Percentiles rank a stretch among this genome's conserved stretches.
phyloP scores from a whole-genome alignment of 768 basidiomycete species.

The Mycena indigotica region DNA sequence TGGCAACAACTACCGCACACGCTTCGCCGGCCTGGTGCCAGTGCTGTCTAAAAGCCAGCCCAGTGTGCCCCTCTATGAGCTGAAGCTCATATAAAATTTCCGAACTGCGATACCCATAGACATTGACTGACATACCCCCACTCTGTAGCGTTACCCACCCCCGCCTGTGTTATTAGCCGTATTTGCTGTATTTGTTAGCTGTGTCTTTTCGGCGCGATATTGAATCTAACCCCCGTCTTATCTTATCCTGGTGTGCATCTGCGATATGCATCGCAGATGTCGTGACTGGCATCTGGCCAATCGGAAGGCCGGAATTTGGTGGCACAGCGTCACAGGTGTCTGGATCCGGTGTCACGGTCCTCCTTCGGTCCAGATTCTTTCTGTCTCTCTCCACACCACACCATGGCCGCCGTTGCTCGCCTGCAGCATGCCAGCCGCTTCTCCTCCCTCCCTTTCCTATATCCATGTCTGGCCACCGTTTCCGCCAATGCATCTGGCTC shows the following conservation, averaged over 20 bases:
- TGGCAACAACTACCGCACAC: too few species aligned
- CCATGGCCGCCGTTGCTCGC: slow-evolving; percentile 35
- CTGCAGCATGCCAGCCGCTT: slow-evolving; percentile 35
- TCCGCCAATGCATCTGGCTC: slow-evolving; percentile 33
- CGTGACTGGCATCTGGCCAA: background rate
- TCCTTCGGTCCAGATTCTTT: background rate
- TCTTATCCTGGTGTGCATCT: background rate
- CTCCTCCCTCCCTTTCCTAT: slow-evolving; percentile 35
- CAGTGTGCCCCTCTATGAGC: background rate
- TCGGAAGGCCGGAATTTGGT: background rate
- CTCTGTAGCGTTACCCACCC: background rate
- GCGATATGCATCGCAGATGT: background rate
- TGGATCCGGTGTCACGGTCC: background rate
- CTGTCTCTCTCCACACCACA: slow-evolving; percentile 11
- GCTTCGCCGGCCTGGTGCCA: too few species aligned
- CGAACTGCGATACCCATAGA: background rate
- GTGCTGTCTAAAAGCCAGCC: too few species aligned
- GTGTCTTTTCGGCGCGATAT: background rate
- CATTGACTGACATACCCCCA: background rate
- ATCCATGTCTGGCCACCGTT: slow-evolving; percentile 29
- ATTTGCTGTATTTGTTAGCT: background rate
- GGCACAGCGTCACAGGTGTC: background rate
- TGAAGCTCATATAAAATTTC: background rate
- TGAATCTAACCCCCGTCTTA: background rate
- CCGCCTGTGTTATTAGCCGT: background rate